A percentile compares a stretch with the other conserved stretches of the same genome.
These are phyloP conservation scores for Corchorus olitorius DNA, from an alignment of 345 rosid genomes.

Conservation along the genomic window DNA sequence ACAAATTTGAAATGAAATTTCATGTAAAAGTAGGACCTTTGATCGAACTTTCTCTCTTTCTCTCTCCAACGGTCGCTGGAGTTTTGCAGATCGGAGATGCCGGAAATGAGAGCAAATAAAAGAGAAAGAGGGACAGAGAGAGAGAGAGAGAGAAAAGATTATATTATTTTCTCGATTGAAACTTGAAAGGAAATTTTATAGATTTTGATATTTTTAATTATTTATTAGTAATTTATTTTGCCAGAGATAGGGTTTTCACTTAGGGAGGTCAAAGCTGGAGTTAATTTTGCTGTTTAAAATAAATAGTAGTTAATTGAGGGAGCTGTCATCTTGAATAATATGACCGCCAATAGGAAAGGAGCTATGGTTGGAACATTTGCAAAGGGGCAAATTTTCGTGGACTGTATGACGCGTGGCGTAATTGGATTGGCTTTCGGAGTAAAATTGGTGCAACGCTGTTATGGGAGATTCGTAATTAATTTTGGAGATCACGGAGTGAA, in stretches of 20 bases:
- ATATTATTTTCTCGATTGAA: neutral
- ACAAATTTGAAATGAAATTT: neutral
- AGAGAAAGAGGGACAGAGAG: neutral
- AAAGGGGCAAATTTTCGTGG: neutral
- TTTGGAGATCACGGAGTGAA: neutral
- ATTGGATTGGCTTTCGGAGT: neutral
- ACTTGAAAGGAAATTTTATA: neutral
- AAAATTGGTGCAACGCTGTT: neutral
- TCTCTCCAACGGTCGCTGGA: conserved; percentile 26
- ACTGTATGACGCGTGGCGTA: neutral
- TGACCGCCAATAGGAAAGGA: conserved; percentile 9
- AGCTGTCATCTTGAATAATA: conserved; percentile 1
- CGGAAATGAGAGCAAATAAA: conserved; percentile 17
- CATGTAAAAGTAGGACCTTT: conserved; percentile 18
- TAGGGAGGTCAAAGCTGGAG: neutral
- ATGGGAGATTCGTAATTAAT: neutral
- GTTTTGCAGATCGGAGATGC: conserved; percentile 34
- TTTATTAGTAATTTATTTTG: no score
- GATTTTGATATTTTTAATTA: neutral
- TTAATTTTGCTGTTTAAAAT: no score
- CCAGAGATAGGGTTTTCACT: neutral
- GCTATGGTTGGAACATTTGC: neutral
- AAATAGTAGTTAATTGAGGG: neutral
- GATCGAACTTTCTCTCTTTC: conserved; percentile 16
- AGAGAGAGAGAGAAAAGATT: conserved; percentile 12